Percentiles rank a stretch among this genome's conserved stretches.
Conservation (phyloP, 306 rosid genomes). For the Medicago arabica region DNA sequence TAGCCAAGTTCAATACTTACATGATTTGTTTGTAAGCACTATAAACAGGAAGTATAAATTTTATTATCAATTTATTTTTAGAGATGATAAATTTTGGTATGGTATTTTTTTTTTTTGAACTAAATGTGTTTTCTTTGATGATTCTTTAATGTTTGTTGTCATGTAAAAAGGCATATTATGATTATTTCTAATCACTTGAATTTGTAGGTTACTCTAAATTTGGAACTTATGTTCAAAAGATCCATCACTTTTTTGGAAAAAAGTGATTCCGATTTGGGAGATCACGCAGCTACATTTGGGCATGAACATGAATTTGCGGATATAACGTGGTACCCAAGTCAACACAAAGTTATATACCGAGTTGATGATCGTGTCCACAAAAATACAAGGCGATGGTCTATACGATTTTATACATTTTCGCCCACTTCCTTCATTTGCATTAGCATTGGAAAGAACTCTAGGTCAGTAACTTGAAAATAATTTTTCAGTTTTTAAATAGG, state of each 20-base stretch:
- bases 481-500: too few relatives aligned
- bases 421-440: slow-evolving; percentile 45
- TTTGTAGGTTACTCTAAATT: slow-evolving; percentile 62
- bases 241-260: slow-evolving; percentile 61
- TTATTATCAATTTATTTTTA: too few relatives aligned
- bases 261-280: slow-evolving; percentile 69
- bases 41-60: too few relatives aligned
- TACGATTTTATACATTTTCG: slow-evolving; percentile 75
- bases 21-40: too few relatives aligned
- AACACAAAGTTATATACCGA: slow-evolving; percentile 64
- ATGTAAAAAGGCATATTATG: too few relatives aligned
- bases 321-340: slow-evolving; percentile 80
- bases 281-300: slow-evolving; percentile 57
- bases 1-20: too few relatives aligned
- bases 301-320: slow-evolving; percentile 72
- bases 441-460: slow-evolving; percentile 54
- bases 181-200: not conserved
- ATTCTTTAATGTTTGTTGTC: too few relatives aligned
- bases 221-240: slow-evolving; percentile 75
- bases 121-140: too few relatives aligned
- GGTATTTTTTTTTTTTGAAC: too few relatives aligned
- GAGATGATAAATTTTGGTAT: too few relatives aligned
- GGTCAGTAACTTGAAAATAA: slow-evolving; percentile 41
- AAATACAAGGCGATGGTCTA: slow-evolving; percentile 58
- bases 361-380: slow-evolving; percentile 65